Evolutionary conservation across 2,329 filamentous ascomycete species (phyloP), one percentile per base, ranked within the genome.

Genomic region (Albifimbria verrucaria): DNA sequence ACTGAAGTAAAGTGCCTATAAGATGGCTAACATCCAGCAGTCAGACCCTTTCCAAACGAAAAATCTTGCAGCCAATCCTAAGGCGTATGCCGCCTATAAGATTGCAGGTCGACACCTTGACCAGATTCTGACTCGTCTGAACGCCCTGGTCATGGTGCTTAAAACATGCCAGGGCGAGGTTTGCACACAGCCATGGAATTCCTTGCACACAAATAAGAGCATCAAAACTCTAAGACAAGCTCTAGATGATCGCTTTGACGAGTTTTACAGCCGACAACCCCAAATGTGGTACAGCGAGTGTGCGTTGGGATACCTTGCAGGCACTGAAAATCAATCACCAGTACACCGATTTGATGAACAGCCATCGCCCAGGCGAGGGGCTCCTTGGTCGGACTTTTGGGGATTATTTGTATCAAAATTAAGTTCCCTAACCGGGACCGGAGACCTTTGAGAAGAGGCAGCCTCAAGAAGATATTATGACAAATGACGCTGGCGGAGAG

Each of bases 91-190:
- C 10, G 18, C 26, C 2, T 11, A 24, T 1, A 43, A 32, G 0
- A 20, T 23, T 1, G 41, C 11, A 1, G 26, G 48, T 7, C 7
- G 36, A 11, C 42, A 61, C 26, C 53, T 75, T n/a, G 10, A 61
- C 0, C 54, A 75, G 49, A 69, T 83, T 1, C 59, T 78, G 3
- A 67, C 72, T 21, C 77, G 82, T 2, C 73, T 88, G 0, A 83
- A 87, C 55, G 71, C 81, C 3, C 71, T 87, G 1, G 71, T 86
- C 46, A 69, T 87, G 55, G 79, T 85, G 2, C 71, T 84, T 22
- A 87, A 87, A 68, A 80, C 80, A 4, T 87, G 84, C 66, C 78
- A 79, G 60, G 79, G 74, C 9, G 58, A 69, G 10, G 72, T 73
- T 0, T 87, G 84, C 59, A 68, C 75, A 4, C 66, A 76, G 22